Base-by-base conservation (phyloP, 495 filamentous ascomycete species). In the Poronia punctata region DNA sequence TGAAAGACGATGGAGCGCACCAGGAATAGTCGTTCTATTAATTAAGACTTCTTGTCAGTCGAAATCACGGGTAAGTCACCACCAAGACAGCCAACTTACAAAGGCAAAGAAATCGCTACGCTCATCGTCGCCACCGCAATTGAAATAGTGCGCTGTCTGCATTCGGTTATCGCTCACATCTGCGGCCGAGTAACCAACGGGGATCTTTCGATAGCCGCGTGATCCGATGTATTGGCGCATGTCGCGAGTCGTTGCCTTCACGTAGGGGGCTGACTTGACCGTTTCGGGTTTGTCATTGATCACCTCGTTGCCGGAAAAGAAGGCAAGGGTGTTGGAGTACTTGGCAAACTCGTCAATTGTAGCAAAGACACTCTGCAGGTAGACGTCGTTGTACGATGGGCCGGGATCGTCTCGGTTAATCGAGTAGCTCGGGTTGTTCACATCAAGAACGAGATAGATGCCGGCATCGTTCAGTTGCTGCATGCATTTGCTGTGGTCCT, bases 261-360 rank as follows among this genome's bases (percentile, higher is more conserved):
- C 84, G 54, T 87, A 90, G 11, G 86, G 84, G 7, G 89, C 90
- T 30, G 78, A 68, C 38, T 66, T 60, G 35, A 86, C 88, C 3
- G 84, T 90, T 4, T 72, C 70, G 27, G 59, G 50, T 45, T 79
- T 75, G 46, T 84, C 79, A 68, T 97, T 93, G 72, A 95, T 88
- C 48, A 95, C 88, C 66, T 97, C 90, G 60, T 97, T 96, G 26
- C 86, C 90, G 12, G 89, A 93, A 73, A 95, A 95, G 79, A 96
- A 96, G 35, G 86, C 83, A 32, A 95, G 70, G 9, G 84, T 89
- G 70, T 97, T 97, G 68, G 71, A 65, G 66, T 95, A 97, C 53
- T 84, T 81, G 50, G 74, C 70, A 54, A 97, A 95, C 38, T 73
- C 80, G 57, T 96, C 89, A 46, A 96, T 78, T 44, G 90, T 96